Evolutionary conservation across 1,284 basidiomycete species (phyloP), one percentile per base, ranked within the genome.

Genomic region (Cryptococcus wingfieldii): DNA sequence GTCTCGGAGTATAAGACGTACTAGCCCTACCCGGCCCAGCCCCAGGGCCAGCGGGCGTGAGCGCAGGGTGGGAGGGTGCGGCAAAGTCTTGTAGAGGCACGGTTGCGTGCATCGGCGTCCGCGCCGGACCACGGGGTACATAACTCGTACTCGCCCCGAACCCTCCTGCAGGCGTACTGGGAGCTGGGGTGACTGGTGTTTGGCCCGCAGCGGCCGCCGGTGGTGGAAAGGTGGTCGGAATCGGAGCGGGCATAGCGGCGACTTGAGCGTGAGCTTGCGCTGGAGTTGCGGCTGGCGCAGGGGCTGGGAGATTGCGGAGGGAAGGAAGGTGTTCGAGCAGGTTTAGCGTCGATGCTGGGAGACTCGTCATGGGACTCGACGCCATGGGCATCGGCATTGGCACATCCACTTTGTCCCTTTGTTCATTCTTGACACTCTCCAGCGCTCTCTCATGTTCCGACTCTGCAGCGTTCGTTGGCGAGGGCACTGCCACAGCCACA

Each of bases 251-350:
- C 31, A 34, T 34, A 34, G 31, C 31, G 3, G 23, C 23, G 23
- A 2, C 19, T 19, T 1, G 2, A 19, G 19, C 19, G 1, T 19
- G 19, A 19, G 19, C 19, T 2, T n/a, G n/a, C n/a, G 19, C 19
- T 19, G 23, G 23, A 23, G 23, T 23, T 23, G 23, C 23, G 23
- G 23, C 23, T 23, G 23, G 23, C 2, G 23, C 23, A 23, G 23
- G 23, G 23, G 23, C 23, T 23, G 31, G 31, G 10, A 34, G 31
- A 10, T 34, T 34, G 1, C 58, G 53, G 18, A 54, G 56, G 4
- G 62, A 60, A n/a, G 71, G 71, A 1, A 73, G 61, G 50, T 68
- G 64, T 47, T 71, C 69, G 10, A 63, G 52, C 8, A 71, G 53
- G 43, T 71, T 71, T 27, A 71, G 52, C 8, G 57, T 55, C 16